Evolutionary conservation across 352 stramenopile species (phyloP), one percentile per base, ranked within the genome.

Genomic region (Phytophthora macrochlamydospora): DNA sequence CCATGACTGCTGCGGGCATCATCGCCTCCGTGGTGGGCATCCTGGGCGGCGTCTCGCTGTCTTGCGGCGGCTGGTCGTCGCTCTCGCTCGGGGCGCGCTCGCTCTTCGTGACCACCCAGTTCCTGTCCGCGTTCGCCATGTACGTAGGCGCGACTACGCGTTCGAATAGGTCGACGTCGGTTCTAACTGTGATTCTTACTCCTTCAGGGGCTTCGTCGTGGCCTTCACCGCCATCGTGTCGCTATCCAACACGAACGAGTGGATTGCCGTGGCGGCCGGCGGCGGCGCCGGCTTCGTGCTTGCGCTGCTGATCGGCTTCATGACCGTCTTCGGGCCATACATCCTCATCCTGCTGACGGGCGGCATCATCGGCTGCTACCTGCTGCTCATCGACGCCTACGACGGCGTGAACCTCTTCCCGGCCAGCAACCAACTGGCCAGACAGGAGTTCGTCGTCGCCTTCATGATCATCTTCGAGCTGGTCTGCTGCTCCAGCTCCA

Each of bases 401-500:
- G 78, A 90, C 42, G 85, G 85, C 38, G 68, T 87, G 9, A 80
- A 71, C 9, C 51, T 96, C 6, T 96, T 94, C 63, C 78, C 82
- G 2, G 62, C 56, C 0, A 74, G 92, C 73, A 93, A 94, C 65
- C 67, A 88, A 43, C 66, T 96, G 30, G 89, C 89, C 46, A 86
- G 88, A 7, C 89, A 96, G 61, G 89, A 96, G 58, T 96, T 96
- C 72, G 81, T 96, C 11, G 75, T 96, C 57, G 85, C 86, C 40
- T 96, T 96, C 65, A 85, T 91, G 49, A 89, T 96, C 55, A 91
- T 96, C 63, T 96, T 93, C 56, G 70, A 93, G 65, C 76, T 96
- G 32, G 72, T 96, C n/a, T 94, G 84, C 53, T 76, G 73, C 46
- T 93, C 85, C 1, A 62, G 59, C 30, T 94, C 85, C 63, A 96